Evolutionary conservation across 2,329 filamentous ascomycete genomes (phyloP), one percentile per base, ranked within the genome.

Genomic region (Cytospora schulzeri): DNA sequence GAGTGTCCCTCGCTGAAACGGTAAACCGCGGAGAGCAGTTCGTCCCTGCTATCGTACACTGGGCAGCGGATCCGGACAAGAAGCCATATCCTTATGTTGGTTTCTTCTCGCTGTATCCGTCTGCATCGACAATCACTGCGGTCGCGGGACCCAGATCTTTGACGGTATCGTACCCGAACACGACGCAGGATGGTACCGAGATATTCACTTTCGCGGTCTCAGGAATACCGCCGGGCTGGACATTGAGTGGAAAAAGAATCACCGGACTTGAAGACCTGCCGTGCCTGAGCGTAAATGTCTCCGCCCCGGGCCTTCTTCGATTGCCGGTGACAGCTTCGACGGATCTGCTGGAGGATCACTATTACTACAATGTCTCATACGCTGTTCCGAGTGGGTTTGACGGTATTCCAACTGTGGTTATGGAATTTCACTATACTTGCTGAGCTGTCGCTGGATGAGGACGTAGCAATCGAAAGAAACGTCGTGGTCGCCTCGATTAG

Each of bases 341-440:
- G 69, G 72, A 4, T 80, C 81, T 60, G 77, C 69, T 82, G 54
- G 73, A 77, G 51, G 73, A 80, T 57, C 78, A 81, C 57, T 73
- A 73, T 65, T 77, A 77, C 24, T 81, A 81, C 41, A 82, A 82
- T 48, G 73, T 82, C 29, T 80, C 79, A 2, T 82, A 80, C 65
- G 74, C 71, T 4, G 79, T 82, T 1, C 78, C 79, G 0, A 66
- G 66, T 0, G 74, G 70, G 2, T 81, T 80, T 51, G 66, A 73
- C 19, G 78, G 80, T 2, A 35, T 57, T n/a, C 66, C 66, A 3
- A 1, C 24, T 14, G 38, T 67, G 29, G 50, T 50, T 3, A 22
- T 67, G 60, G 38, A 50, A 15, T 15, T 67, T 8, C 33, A 62
- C n/a, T 64, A 66, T 22, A 67, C 54, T 9, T 67, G 66, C 26